Evolutionary conservation across 2,329 filamentous ascomycete species (phyloP).

Genomic region (Ceratocystis variospora): DNA sequence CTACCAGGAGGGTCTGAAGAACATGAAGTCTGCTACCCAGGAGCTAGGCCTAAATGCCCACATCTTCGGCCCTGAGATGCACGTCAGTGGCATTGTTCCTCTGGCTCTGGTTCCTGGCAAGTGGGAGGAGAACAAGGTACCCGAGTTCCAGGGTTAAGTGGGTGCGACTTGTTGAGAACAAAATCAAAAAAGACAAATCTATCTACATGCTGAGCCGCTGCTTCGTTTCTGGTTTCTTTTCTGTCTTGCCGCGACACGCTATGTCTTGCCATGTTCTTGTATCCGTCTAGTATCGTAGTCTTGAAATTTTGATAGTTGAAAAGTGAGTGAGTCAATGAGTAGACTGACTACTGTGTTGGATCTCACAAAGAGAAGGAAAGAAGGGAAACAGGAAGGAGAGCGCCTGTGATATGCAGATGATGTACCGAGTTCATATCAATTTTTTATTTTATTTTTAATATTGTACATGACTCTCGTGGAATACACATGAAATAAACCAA

Average conservation of each 20-base stretch:
- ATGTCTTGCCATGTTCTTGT: neutral
- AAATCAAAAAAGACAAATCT: conserved; percentile 15
- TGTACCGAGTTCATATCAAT: neutral
- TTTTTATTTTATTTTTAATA: too few species aligned
- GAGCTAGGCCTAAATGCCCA: conserved; percentile 69
- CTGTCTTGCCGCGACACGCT: neutral
- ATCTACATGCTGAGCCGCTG: conserved; percentile 2
- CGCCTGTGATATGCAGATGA: neutral
- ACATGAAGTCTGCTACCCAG: conserved; percentile 93
- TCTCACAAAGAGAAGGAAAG: too few species aligned
- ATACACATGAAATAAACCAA: neutral
- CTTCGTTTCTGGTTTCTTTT: conserved; percentile 6
- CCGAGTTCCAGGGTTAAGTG: conserved; percentile 46
- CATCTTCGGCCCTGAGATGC: conserved; percentile 67
- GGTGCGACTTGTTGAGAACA: conserved; percentile 8
- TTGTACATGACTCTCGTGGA: neutral
- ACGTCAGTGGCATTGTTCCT: conserved; percentile 93
- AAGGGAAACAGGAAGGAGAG: too few species aligned
- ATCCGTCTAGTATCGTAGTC: neutral
- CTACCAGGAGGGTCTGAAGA: conserved; percentile 99
- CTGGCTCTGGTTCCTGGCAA: conserved; percentile 61
- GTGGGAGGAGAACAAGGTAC: conserved; percentile 46
- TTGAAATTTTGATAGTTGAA: neutral
- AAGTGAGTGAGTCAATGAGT: neutral
- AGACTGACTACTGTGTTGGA: neutral